Base-by-base conservation (phyloP, 140 eudicot genomes). In the Bidens hawaiensis region DNA sequence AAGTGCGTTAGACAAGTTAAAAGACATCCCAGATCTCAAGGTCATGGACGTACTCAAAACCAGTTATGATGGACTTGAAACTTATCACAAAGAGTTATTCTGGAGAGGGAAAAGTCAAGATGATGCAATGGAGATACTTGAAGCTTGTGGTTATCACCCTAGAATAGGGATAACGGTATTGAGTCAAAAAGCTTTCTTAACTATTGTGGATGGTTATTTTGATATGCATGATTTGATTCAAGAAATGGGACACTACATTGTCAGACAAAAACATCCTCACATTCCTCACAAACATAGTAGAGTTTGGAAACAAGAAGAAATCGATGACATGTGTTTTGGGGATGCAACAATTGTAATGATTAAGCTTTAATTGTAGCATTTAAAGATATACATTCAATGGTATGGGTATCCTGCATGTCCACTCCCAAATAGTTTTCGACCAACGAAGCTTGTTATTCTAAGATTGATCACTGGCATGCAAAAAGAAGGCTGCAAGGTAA, bases 21-120 rank as follows among this genome's bases (percentile, higher is more conserved):
- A 28, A 28, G 33, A 28, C 33, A 28, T 28, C 3, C 33, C 33
- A 5, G 33, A 28, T 28, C 33, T 28, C 5, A 28, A 28, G 33
- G 33, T 28, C 33, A 28, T 28, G 5, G 33, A 28, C 5, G 33
- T 28, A 28, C 33, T 28, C 33, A 28, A 28, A 28, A 28, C 33
- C 5, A 28, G 33, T 28, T 28, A 28, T 28, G 33, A 28, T 28
- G 33, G 33, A 28, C 33, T 28, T 28, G 33, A 28, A 28, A 2
- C 33, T 28, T 28, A 28, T 5, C 5, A 28, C 46, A 54, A 42
- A 45, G 64, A 68, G 55, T 40, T 54, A 5, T 69, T 69, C n/a
- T n/a, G 74, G 58, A 47, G 53, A 47, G 22, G 11, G 33, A 28
- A 28, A 28, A 28, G 33, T 28, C 3, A 28, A 28, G 33, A 28